Evolutionary conservation across 805 yeast genomes (phyloP).

Genomic region (Yarrowia sp.): DNA sequence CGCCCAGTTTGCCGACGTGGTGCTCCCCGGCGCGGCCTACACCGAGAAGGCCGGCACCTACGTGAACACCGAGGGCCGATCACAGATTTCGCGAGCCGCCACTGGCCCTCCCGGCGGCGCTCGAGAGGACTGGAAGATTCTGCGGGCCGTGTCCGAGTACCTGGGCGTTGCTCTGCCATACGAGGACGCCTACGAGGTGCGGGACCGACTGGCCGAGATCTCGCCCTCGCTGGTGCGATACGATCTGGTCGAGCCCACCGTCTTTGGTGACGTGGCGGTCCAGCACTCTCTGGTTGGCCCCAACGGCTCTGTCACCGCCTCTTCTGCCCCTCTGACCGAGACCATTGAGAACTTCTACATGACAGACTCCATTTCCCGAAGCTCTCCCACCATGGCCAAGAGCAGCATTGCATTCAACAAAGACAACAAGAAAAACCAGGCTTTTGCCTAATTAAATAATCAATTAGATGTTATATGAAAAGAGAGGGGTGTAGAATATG

Average conservation of each 20-base stretch:
- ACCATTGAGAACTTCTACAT: conserved; percentile 85
- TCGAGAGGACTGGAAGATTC: conserved; percentile 89
- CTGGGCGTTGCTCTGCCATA: conserved; percentile 74
- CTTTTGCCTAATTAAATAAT: conserved; percentile 37
- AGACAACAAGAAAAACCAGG: conserved; percentile 40
- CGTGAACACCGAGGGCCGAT: conserved; percentile 90
- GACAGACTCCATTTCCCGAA: conserved; percentile 85
- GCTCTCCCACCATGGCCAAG: conserved; percentile 89
- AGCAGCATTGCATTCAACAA: conserved; percentile 62
- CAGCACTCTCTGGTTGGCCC: conserved; percentile 52
- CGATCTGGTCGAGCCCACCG: conserved; percentile 74
- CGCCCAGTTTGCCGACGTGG: conserved; percentile 86
- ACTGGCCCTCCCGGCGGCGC: conserved; percentile 88
- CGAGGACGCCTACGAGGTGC: conserved; percentile 71
- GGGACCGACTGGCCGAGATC: conserved; percentile 72
- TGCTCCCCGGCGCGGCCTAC: conserved; percentile 86
- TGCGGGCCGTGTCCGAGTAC: conserved; percentile 83
- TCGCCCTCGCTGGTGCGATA: conserved; percentile 83
- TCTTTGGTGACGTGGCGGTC: conserved; percentile 64
- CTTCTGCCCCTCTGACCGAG: conserved; percentile 63
- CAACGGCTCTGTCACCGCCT: conserved; percentile 52
- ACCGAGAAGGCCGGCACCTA: conserved; percentile 86
- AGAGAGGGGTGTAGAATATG: neutral
- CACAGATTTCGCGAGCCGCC: conserved; percentile 85
- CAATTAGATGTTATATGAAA: conserved; percentile 36